Conservation (phyloP, 1,284 basidiomycete genomes). For the Pseudozyma sp. region DNA sequence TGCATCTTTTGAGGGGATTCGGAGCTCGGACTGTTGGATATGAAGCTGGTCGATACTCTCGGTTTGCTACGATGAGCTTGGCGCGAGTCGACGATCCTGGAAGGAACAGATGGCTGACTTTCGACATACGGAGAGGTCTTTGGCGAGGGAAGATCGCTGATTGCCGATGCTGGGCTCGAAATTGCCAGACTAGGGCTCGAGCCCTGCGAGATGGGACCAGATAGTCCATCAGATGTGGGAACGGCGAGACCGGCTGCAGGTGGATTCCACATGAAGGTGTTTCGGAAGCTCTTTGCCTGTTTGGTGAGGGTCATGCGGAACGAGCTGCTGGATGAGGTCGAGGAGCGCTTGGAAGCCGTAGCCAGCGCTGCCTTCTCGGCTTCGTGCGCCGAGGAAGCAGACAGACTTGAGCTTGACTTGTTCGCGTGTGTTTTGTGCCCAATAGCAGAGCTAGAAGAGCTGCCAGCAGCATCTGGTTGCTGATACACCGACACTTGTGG, state of each 20-base stretch:
- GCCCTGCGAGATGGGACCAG: conserved; percentile 15
- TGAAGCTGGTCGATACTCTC: not conserved
- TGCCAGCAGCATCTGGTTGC: conserved; percentile 11
- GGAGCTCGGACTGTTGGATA: not conserved
- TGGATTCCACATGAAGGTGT: conserved; percentile 34
- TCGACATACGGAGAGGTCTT: not conserved
- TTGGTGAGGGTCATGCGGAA: conserved; percentile 44
- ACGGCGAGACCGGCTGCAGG: conserved; percentile 1
- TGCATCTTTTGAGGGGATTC: not conserved
- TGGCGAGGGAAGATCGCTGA: conserved; percentile 3
- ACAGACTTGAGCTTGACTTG: conserved; percentile 32
- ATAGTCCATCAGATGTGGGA: conserved; percentile 1
- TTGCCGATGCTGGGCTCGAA: conserved; percentile 3
- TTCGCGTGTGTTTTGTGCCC: conserved; percentile 20
- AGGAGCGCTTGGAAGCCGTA: conserved; percentile 28
- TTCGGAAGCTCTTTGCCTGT: conserved; percentile 35
- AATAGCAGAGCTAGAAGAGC: conserved; percentile 26
- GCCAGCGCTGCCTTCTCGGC: conserved; percentile 12
- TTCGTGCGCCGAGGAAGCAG: conserved; percentile 18
- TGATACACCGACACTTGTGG: conserved; percentile 10
- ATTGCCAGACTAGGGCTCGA: conserved; percentile 15
- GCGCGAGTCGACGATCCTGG: not conserved
- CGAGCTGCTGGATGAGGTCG: conserved; percentile 28
- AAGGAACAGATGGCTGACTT: not conserved
- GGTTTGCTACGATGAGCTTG: not conserved